Evolutionary conservation across 257 asterid species (phyloP), one percentile per base, ranked within the genome.

Genomic region (Craterostigma plantagineum): DNA sequence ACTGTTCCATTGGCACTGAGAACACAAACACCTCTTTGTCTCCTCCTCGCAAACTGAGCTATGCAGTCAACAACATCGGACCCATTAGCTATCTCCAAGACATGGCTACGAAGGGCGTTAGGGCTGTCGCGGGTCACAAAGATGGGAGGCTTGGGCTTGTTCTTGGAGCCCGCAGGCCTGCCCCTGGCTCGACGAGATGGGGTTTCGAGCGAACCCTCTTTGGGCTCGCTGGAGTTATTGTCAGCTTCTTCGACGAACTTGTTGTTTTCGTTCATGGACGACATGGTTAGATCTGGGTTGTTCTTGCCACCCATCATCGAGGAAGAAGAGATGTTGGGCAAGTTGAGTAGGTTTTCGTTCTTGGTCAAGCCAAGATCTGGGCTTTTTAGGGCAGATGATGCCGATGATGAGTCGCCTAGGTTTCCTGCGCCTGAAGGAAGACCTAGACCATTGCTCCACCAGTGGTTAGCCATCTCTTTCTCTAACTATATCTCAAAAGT

Each of bases 91-190:
- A 85, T 52, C 39, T 85, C 96, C 92, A 85, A 75, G n/a, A 85
- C 94, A 54, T 85, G 96, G 55, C 91, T 80, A 12, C 96, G 54
- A n/a, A 85, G 90, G 0, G 94, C 94, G 56, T 84, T 84, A 35
- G 95, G 79, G 52, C 93, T 79, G 64, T 83, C 95, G 1, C 95
- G 81, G 2, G 76, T 74, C 51, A 84, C 80, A 56, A 84, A 79
- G 64, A 84, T 84, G 1, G 95, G 95, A 0, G 93, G 93, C 45
- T 84, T 84, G 0, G 85, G 75, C 27, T 79, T 84, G 76, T 80
- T 84, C 53, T 84, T 84, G 34, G 95, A 84, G 48, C 96, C 96
- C 12, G 96, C 63, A 3, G 94, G 96, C 7, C 96, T 69, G 39
- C 96, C 96, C 1, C 96, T 42, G 0, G 92, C 78, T 49, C 92